Percentiles rank a stretch among this genome's conserved stretches.
These are phyloP conservation scores for Sporothrix curviconia DNA, from an alignment of 2,329 filamentous ascomycete species.

Conservation along the genomic window DNA sequence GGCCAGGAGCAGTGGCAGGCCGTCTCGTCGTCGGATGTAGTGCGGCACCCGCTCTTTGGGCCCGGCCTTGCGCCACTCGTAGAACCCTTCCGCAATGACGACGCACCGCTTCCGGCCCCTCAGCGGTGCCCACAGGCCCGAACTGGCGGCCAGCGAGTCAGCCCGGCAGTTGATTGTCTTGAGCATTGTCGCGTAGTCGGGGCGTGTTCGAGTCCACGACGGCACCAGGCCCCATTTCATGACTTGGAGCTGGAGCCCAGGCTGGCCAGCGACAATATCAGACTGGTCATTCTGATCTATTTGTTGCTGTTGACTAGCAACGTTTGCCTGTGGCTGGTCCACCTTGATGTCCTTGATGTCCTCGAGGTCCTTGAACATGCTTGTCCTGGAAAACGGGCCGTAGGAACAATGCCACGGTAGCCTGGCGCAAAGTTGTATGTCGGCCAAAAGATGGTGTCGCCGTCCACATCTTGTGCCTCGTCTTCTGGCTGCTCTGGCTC, in stretches of 20 bases:
- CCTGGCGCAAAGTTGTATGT: slow-evolving; percentile 93
- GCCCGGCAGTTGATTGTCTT: slow-evolving; percentile 94
- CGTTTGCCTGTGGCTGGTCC: not conserved
- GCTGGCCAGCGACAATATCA: slow-evolving; percentile 7
- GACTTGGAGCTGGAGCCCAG: slow-evolving; percentile 55
- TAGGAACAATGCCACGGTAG: slow-evolving; percentile 81
- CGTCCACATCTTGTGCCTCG: slow-evolving; percentile 22
- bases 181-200: slow-evolving; percentile 69
- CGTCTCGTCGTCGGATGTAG: slow-evolving; percentile 75
- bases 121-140: slow-evolving; percentile 88
- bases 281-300: not conserved
- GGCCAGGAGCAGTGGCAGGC: slow-evolving; percentile 78
- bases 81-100: slow-evolving; percentile 86
- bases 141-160: slow-evolving; percentile 68
- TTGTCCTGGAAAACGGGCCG: slow-evolving; percentile 31
- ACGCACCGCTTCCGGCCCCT: slow-evolving; percentile 84
- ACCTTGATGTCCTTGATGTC: not conserved
- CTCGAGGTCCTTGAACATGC: not conserved
- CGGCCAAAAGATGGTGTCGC: slow-evolving; percentile 48
- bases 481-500: slow-evolving; percentile 33
- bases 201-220: slow-evolving; percentile 83
- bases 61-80: slow-evolving; percentile 83
- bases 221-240: slow-evolving; percentile 97
- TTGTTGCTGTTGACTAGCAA: not conserved
- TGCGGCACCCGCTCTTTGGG: slow-evolving; percentile 76